Evolutionary conservation across 2,329 filamentous ascomycete species (phyloP).

Genomic region (Colletotrichum sp.): DNA sequence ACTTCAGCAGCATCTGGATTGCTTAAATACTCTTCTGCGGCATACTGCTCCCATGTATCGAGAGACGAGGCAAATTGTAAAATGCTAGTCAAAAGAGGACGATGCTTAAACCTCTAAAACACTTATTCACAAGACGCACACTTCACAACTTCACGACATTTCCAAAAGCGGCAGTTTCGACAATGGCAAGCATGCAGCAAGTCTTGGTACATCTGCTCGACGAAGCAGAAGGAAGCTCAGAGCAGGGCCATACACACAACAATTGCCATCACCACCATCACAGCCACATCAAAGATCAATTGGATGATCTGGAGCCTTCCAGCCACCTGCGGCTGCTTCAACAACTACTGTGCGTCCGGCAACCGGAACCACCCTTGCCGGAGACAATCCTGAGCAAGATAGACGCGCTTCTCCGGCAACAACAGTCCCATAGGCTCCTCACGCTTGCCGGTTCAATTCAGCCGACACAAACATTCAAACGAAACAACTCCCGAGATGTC

Average conservation of each 20-base stretch:
- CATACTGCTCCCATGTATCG: not conserved
- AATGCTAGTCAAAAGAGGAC: not conserved
- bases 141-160: not conserved
- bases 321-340: conserved; percentile 19
- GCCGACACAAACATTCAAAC: not conserved
- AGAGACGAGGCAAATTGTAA: not conserved
- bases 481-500: not conserved
- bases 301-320: conserved; percentile 4
- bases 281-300: conserved; percentile 5
- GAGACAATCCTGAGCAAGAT: conserved; percentile 18
- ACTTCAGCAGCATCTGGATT: not conserved
- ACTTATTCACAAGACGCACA: not conserved
- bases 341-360: conserved; percentile 31
- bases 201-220: not conserved
- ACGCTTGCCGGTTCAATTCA: not conserved
- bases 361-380: conserved; percentile 24
- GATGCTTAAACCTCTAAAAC: not conserved
- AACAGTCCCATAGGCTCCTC: not conserved
- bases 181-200: not conserved
- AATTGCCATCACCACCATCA: not conserved
- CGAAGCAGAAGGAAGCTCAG: not conserved
- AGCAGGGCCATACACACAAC: not conserved
- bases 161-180: not conserved
- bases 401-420: conserved; percentile 17
- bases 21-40: not conserved